Base-by-base conservation (phyloP, 1,284 basidiomycete genomes). In the Leccinum laetum region DNA sequence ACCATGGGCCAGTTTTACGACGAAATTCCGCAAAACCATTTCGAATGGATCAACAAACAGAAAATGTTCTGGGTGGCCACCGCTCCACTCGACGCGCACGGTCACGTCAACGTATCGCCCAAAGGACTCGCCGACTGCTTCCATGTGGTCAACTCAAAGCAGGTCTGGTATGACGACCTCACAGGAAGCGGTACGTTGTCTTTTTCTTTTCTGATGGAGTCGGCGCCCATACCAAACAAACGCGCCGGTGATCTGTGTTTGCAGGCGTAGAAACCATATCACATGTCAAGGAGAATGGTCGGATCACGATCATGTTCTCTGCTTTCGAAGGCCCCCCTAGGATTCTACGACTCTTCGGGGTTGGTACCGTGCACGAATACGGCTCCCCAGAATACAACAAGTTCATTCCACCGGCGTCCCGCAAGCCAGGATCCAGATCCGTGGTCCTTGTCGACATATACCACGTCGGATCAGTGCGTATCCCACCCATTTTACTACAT, bases 131-230 rank as follows among this genome's bases (percentile, higher is more conserved):
- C 77, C 8, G 81, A 81, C 9, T 82, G 80, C 10, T 85, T 88
- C 67, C 80, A 84, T 62, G 70, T 87, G n/a, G 77, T 82, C 24
- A 77, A 81, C 67, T 70, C 78, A 53, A 82, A 75, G 37, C 79
- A 73, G 16, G 83, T 86, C 35, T 87, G 86, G 83, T 87, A 87
- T 65, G 82, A 87, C 61, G 85, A 87, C 70, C 71, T 86, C 61
- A 78, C 79, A 5, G 86, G 86, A 2, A 86, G 83, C 68, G 86
- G 85, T 84, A 61, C 29, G 29, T 9, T 32, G 29, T 32, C 29
- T 32, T 32, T 32, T 32, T 32, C 8, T 24, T 24, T 2, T 32
- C 16, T 18, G 8, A 3, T 21, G 4, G 11, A 21, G 14, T 8
- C 8, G n/a, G n/a, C n/a, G 8, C 29, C 14, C 29, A 29, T 32